These are phyloP conservation scores for Aspergillus sp. DNA, from an alignment of 2,329 filamentous ascomycete species.

Conservation along the genomic window DNA sequence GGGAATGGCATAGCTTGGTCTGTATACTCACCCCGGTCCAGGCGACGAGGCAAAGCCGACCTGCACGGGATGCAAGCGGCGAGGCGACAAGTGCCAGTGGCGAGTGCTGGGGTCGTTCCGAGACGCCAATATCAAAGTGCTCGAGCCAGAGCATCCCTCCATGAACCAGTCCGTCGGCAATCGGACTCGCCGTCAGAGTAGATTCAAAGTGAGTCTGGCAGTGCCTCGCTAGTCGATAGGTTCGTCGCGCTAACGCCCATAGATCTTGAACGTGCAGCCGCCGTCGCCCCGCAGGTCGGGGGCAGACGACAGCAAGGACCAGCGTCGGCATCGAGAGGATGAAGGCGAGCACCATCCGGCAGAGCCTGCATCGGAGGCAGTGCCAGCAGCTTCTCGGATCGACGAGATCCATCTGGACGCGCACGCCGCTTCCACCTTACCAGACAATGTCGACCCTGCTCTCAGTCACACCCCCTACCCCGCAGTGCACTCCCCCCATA, in stretches of 20 bases:
- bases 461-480: not conserved
- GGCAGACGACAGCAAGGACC: not conserved
- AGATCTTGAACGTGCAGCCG: constrained; percentile 24
- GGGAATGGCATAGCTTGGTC: not conserved
- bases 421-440: not conserved
- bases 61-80: constrained; percentile 30
- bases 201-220: constrained; percentile 19
- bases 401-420: no score
- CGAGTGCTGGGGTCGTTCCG: constrained; percentile 30
- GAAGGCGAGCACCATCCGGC: not conserved
- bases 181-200: constrained; percentile 19
- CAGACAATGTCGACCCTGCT: not conserved
- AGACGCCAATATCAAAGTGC: constrained; percentile 29
- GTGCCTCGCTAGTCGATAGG: not conserved
- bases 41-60: constrained; percentile 31
- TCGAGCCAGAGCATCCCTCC: constrained; percentile 29
- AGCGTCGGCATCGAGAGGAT: not conserved
- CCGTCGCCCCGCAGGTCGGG: constrained; percentile 8
- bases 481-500: not conserved
- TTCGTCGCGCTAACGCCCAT: not conserved
- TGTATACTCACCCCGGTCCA: constrained; percentile 6
- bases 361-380: no score
- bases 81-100: constrained; percentile 32
- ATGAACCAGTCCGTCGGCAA: constrained; percentile 24
- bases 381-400: no score